A percentile compares a stretch with the other conserved stretches of the same genome.
Evolutionary conservation across 2,329 filamentous ascomycete genomes (phyloP).

Genomic region (Colletotrichum horii): DNA sequence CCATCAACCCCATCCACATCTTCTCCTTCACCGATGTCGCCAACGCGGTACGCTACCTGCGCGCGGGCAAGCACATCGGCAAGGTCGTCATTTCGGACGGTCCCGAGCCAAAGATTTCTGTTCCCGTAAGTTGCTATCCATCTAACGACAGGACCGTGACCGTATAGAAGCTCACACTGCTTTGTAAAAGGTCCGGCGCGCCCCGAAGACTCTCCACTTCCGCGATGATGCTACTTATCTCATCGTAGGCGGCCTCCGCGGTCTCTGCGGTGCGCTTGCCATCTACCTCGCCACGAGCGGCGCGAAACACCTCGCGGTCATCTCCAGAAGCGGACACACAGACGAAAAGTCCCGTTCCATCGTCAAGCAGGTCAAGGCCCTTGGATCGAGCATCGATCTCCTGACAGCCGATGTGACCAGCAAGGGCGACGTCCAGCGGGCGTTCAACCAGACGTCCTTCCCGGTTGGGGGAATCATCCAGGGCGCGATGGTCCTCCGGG

Average conservation of each 20-base stretch:
- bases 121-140: background rate
- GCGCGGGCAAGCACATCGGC: constrained; percentile 39
- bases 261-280: background rate
- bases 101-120: background rate
- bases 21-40: background rate
- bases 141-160: background rate
- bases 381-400: background rate
- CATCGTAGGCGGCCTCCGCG: background rate
- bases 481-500: background rate
- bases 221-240: background rate
- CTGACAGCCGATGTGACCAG: background rate
- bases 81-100: constrained; percentile 40
- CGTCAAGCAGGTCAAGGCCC: background rate
- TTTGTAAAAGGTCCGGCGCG: background rate
- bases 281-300: background rate
- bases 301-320: background rate
- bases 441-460: background rate
- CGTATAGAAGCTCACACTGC: background rate
- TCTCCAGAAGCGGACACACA: background rate
- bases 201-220: constrained; percentile 6
- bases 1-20: background rate
- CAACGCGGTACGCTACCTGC: background rate
- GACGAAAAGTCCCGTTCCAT: background rate
- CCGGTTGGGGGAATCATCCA: background rate
- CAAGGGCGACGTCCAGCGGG: background rate